Evolutionary conservation across 768 basidiomycete species (phyloP).

Genomic region (Glaciozyma martinii): DNA sequence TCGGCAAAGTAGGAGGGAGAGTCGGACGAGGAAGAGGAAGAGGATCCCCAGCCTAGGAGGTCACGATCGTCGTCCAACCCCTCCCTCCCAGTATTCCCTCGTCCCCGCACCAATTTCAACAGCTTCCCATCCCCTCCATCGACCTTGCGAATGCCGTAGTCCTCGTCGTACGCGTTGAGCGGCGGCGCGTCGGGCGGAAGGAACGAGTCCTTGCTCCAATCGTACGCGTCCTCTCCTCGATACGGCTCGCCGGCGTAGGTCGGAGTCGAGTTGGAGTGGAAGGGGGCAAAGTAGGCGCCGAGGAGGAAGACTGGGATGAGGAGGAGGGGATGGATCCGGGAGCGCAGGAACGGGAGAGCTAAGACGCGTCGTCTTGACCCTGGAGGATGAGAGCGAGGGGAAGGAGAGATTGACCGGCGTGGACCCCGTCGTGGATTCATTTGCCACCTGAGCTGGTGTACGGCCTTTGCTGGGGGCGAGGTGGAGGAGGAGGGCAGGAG

Average conservation of each 20-base stretch:
- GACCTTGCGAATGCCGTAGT: not conserved
- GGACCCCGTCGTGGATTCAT: no score
- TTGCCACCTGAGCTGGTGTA: no score
- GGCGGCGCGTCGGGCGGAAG: conserved; percentile 5
- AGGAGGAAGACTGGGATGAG: conserved; percentile 30
- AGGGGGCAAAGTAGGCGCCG: conserved; percentile 15
- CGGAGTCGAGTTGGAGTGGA: not conserved
- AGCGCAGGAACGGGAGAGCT: conserved; percentile 2
- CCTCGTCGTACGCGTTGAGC: not conserved
- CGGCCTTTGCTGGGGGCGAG: no score
- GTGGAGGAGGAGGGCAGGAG: no score
- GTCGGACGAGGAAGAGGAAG: no score
- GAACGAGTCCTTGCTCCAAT: not conserved
- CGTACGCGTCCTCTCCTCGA: not conserved
- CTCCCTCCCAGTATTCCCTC: not conserved
- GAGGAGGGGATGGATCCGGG: conserved; percentile 25
- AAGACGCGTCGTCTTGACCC: not conserved
- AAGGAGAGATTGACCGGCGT: not conserved
- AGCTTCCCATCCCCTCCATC: not conserved
- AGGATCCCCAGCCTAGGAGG: not conserved
- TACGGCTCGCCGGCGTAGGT: conserved; percentile 2
- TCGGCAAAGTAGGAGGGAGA: not conserved
- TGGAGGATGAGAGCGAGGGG: not conserved
- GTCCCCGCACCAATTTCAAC: no score
- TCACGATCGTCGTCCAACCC: not conserved